Base-by-base conservation (phyloP, 2,329 filamentous ascomycete genomes). In the Fusarium sulawesiense region DNA sequence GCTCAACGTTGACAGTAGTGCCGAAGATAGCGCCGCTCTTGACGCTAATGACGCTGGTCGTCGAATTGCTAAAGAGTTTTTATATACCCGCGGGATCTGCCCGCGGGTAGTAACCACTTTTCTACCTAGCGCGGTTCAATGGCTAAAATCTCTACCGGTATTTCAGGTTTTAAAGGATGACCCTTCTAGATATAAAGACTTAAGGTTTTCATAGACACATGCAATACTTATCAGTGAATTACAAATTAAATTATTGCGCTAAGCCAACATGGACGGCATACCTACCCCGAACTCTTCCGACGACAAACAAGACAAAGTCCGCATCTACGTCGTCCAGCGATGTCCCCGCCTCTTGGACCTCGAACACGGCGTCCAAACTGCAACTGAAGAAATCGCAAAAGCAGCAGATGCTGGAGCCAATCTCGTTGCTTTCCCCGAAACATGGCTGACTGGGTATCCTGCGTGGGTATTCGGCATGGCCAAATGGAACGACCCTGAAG, bases 181-280 rank as follows among this genome's bases (percentile, higher is more conserved):
- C 18, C 32, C 6, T 10, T 3, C 3, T 37, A n/a, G 18, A 37
- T n/a, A 37, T 37, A 37, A 37, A 37, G 2, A 12, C 10, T 12
- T 6, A 6, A n/a, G 34, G 11, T n/a, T n/a, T 7, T 3, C 34
- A 37, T n/a, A 2, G 6, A 18, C 9, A n/a, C 5, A 37, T 11
- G 11, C 9, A n/a, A 12, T 1, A 37, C 1, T 12, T n/a, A 12
- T 11, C 18, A 12, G 18, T n/a, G 6, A n/a, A 37, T 5, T 1
- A 3, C 10, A 7, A n/a, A 11, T 7, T 12, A 11, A 37, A n/a
- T 37, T 6, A n/a, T 7, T 12, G 7, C 34, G 18, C 34, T 2
- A 7, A n/a, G 5, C 1, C 18, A 37, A n/a, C 10, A 37, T 37
- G 34, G 18, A 37, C 7, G 34, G 2, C 18, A 37, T 37, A 6